A percentile compares a stretch with the other conserved stretches of the same genome.
phyloP scores from a whole-genome alignment of 2,329 filamentous ascomycete genomes.

The Aspergillus novofumigatus region DNA sequence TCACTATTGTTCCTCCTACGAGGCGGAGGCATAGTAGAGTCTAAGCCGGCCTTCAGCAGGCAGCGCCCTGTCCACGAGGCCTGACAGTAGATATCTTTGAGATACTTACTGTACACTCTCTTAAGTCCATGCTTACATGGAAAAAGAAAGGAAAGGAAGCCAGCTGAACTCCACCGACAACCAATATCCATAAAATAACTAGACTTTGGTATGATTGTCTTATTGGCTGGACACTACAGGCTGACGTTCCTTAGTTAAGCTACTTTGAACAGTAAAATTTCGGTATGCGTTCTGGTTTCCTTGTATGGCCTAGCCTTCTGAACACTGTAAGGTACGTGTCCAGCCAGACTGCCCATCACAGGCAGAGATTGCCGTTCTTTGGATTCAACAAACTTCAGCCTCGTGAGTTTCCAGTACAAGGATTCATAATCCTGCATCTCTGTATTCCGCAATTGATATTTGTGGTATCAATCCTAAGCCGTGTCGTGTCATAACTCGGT shows the following conservation, averaged over 20 bases:
- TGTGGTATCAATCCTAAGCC: neutral
- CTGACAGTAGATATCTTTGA: neutral
- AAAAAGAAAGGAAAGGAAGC: neutral
- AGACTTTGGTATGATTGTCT: neutral
- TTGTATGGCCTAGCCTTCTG: neutral
- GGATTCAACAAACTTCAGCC: neutral
- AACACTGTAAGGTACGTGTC: neutral
- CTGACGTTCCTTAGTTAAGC: neutral
- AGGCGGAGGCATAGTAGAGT: neutral
- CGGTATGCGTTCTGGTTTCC: neutral
- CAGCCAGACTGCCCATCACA: neutral
- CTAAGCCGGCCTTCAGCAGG: too few species aligned
- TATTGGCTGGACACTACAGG: constrained; percentile 8
- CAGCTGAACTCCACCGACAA: constrained; percentile 5
- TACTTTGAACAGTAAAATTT: neutral
- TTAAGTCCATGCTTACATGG: neutral
- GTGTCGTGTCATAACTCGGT: neutral
- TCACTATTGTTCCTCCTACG: neutral
- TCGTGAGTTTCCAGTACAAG: neutral
- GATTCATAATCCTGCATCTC: neutral
- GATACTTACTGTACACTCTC: neutral
- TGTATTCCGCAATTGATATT: neutral
- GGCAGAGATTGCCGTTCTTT: neutral
- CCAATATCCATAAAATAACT: constrained; percentile 11
- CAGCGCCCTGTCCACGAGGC: neutral